Conservation (phyloP, 352 stramenopile genomes). For the Globisporangium apiculatum region DNA sequence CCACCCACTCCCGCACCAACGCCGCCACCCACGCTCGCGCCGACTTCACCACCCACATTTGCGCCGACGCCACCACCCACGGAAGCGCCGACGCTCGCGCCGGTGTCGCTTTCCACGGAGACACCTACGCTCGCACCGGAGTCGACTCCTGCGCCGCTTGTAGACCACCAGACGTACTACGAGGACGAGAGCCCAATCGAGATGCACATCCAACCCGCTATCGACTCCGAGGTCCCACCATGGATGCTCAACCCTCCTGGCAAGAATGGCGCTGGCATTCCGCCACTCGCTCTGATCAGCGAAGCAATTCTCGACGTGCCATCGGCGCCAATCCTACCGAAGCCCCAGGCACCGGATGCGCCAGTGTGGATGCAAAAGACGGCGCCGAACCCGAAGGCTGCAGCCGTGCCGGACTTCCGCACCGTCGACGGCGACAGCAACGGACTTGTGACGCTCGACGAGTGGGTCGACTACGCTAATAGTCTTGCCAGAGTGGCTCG, state of each 20-base stretch:
- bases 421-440: conserved; percentile 19
- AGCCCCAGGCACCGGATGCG: too few relatives aligned
- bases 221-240: too few relatives aligned
- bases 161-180: too few relatives aligned
- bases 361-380: background rate
- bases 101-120: background rate
- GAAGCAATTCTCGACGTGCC: too few relatives aligned
- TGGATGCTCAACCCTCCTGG: background rate
- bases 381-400: background rate
- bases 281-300: background rate
- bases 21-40: background rate
- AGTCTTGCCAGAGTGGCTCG: conserved; percentile 16
- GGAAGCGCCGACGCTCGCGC: background rate
- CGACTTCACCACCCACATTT: background rate
- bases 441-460: conserved; percentile 10
- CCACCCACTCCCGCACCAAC: background rate
- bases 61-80: background rate
- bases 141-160: background rate
- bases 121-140: background rate
- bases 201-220: background rate
- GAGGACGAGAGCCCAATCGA: background rate
- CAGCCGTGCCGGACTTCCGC: conserved; percentile 5
- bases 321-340: background rate
- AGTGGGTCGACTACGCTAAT: conserved; percentile 21
- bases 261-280: conserved; percentile 1